Evolutionary conservation across 495 filamentous ascomycete genomes (phyloP).

Genomic region (Penicillium riverlandense): DNA sequence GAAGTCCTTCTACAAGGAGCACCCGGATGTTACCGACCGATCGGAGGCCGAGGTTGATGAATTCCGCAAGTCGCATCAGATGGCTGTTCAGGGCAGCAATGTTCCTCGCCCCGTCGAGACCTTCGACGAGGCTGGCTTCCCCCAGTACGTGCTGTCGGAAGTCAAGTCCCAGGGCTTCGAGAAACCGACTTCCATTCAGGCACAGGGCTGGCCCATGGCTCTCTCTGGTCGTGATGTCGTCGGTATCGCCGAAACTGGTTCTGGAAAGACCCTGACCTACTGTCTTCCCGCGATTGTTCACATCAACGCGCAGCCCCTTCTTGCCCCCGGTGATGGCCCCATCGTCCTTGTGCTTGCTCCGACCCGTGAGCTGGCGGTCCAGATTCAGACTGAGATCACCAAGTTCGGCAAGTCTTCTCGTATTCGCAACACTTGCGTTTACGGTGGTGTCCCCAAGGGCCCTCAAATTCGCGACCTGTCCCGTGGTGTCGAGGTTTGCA

Average conservation of each 20-base stretch:
- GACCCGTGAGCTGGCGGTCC: constrained; percentile 94
- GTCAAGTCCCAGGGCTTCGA: constrained; percentile 96
- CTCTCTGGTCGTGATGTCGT: constrained; percentile 97
- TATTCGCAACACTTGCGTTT: constrained; percentile 98
- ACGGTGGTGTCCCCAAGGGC: constrained; percentile 96
- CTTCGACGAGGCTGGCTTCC: constrained; percentile 97
- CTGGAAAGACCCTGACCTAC: constrained; percentile 97
- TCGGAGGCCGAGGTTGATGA: constrained; percentile 73
- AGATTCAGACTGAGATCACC: constrained; percentile 99
- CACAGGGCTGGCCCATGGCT: constrained; percentile 99
- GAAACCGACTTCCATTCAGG: constrained; percentile 89
- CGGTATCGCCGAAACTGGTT: constrained; percentile 98
- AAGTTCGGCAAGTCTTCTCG: constrained; percentile 98
- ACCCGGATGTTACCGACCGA: constrained; percentile 66
- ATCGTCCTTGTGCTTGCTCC: constrained; percentile 94
- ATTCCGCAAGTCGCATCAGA: constrained; percentile 75
- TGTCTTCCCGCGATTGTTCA: constrained; percentile 98
- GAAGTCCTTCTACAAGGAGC: constrained; percentile 98
- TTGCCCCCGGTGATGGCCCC: constrained; percentile 93
- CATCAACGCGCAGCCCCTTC: constrained; percentile 97
- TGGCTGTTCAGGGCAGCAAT: constrained; percentile 66
- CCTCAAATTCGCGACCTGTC: constrained; percentile 91
- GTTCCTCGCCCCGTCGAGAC: constrained; percentile 90
- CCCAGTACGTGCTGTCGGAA: constrained; percentile 92
- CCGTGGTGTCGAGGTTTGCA: constrained; percentile 93